Evolutionary conservation across 2,329 filamentous ascomycete species (phyloP), one percentile per base, ranked within the genome.

Genomic region (Camptophora hylomeconis): DNA sequence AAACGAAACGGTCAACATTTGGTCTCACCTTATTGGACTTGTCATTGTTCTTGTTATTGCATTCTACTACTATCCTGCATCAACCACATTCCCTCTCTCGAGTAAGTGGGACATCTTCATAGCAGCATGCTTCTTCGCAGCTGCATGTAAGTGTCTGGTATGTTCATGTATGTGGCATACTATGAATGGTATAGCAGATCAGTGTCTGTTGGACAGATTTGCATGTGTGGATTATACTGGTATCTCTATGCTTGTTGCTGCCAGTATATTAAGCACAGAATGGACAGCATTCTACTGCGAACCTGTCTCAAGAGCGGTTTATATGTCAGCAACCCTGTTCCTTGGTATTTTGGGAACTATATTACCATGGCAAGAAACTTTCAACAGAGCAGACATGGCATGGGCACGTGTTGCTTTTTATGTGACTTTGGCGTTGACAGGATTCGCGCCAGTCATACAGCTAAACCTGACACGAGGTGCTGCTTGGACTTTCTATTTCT

Each of bases 211-310:
- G 58, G 89, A 92, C 51, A 79, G 84, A 37, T 95, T 98, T 48
- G 89, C 89, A 11, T 98, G 89, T 53, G 84, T 98, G 35, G 89
- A 98, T 55, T 98, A 98, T 58, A 95, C 89, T 0, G 89, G 89
- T 31, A 98, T 98, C 43, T 93, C 86, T 2, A 65, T 98, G 28
- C 70, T 98, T 15, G 89, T 98, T 29, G 83, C 89, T 2, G 84
- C 89, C 7, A 92, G 82, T 32, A 98, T 98, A 59, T 83, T 95
- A 70, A 94, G 89, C 2, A 93, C 84, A 19, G 89, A 98, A 53
- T 98, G 95, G 60, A 94, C 89, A 1, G 89, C 87, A 14, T 98
- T 98, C 56, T 98, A 98, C 62, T 94, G 89, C 60, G 89, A 98
- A 48, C 86, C 89, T 3, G 47, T 80, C 25, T 86, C 80, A 43